phyloP scores from a whole-genome alignment of 345 rosid genomes.

The Sapria himalayana region DNA sequence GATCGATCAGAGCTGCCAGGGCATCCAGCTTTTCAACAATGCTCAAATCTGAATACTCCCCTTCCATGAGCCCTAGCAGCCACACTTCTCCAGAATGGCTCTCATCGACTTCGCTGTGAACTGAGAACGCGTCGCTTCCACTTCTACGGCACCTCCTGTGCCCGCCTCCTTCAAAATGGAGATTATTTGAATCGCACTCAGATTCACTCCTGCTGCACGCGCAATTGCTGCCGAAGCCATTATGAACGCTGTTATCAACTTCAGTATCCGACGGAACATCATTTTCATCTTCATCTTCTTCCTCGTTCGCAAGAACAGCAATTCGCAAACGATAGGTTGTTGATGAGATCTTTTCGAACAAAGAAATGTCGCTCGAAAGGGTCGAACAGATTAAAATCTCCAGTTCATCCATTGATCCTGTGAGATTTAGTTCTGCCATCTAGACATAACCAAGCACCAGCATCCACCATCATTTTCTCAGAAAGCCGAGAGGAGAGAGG shows the following conservation, averaged over 20 bases:
- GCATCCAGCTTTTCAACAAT: constrained; percentile 72
- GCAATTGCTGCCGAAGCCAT: constrained; percentile 26
- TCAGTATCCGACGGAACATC: constrained; percentile 45
- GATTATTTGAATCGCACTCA: constrained; percentile 32
- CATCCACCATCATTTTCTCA: too few relatives aligned
- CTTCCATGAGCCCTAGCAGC: constrained; percentile 84
- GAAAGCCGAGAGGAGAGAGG: too few relatives aligned
- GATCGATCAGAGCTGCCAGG: constrained; percentile 63
- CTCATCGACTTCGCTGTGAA: constrained; percentile 77
- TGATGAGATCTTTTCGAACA: constrained; percentile 77
- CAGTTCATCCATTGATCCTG: constrained; percentile 33
- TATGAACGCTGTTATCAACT: constrained; percentile 73
- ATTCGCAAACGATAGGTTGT: constrained; percentile 65
- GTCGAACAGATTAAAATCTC: constrained; percentile 53
- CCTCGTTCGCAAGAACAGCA: constrained; percentile 26
- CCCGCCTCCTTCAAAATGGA: constrained; percentile 16
- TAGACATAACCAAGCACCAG: too few relatives aligned
- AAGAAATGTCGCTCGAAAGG: constrained; percentile 79
- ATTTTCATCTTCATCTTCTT: constrained; percentile 19
- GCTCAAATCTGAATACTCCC: constrained; percentile 79
- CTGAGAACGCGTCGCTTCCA: constrained; percentile 19
- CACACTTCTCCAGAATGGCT: constrained; percentile 82
- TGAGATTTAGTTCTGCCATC: constrained; percentile 50
- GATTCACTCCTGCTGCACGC: constrained; percentile 29
- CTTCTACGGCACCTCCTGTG: constrained; percentile 13